These are phyloP conservation scores for Pterocarpus macrocarpus DNA, from an alignment of 306 rosid genomes.

Conservation along the genomic window DNA sequence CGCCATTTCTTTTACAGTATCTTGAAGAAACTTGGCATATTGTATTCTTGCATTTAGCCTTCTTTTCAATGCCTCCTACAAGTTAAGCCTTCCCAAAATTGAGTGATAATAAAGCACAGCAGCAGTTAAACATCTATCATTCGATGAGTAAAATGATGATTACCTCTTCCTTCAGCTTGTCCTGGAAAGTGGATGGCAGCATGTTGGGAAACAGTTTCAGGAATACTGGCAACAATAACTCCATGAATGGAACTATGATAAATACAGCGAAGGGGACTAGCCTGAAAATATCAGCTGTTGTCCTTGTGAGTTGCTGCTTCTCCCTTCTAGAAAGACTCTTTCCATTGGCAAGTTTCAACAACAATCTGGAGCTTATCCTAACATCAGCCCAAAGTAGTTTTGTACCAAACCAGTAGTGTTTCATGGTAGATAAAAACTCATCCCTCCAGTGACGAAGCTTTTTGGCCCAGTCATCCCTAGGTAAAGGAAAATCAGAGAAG, in stretches of 20 bases:
- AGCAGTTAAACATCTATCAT: slow-evolving; percentile 21
- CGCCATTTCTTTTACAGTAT: slow-evolving; percentile 93
- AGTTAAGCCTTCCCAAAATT: slow-evolving; percentile 47
- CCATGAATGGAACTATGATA: slow-evolving; percentile 89
- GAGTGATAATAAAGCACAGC: slow-evolving; percentile 41
- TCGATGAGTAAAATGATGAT: slow-evolving; percentile 36
- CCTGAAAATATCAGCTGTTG: slow-evolving; percentile 88
- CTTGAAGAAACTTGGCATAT: slow-evolving; percentile 92
- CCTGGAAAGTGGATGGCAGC: slow-evolving; percentile 92
- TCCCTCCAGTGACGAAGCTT: slow-evolving; percentile 71
- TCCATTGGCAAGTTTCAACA: slow-evolving; percentile 81
- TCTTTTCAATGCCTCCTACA: slow-evolving; percentile 87
- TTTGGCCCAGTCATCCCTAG: slow-evolving; percentile 91
- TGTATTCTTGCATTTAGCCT: slow-evolving; percentile 87
- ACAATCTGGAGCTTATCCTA: slow-evolving; percentile 78
- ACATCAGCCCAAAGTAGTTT: slow-evolving; percentile 83
- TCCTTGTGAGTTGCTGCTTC: slow-evolving; percentile 89
- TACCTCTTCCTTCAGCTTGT: slow-evolving; percentile 92
- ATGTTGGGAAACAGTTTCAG: slow-evolving; percentile 86
- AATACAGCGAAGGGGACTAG: slow-evolving; percentile 88
- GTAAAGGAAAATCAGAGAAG: slow-evolving; percentile 46
- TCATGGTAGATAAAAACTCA: slow-evolving; percentile 72
- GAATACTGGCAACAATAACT: slow-evolving; percentile 79
- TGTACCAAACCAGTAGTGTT: slow-evolving; percentile 89
- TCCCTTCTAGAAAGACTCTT: slow-evolving; percentile 91